Conservation (phyloP, 2,329 filamentous ascomycete genomes). For the Neofusicoccum cordaticola region DNA sequence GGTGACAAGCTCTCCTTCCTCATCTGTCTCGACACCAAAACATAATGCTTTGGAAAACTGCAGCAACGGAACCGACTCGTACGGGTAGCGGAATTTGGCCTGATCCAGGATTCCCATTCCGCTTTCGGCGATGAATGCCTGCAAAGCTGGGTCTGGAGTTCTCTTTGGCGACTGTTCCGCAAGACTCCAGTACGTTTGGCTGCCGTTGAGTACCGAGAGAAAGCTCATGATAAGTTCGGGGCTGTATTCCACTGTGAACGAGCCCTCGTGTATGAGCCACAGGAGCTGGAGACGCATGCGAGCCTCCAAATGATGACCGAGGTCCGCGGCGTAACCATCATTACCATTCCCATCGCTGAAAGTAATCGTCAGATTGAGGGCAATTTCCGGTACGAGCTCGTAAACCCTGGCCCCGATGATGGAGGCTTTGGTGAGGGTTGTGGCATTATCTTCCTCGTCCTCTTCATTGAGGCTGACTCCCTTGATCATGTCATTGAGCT, state of each 20-base stretch:
- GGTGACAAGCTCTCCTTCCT: slow-evolving; percentile 51
- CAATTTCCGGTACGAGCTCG: slow-evolving; percentile 7
- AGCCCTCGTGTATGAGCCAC: slow-evolving; percentile 66
- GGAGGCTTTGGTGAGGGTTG: slow-evolving; percentile 2
- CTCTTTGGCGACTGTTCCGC: slow-evolving; percentile 23
- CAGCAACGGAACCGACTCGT: slow-evolving; percentile 77
- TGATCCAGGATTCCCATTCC: slow-evolving; percentile 59
- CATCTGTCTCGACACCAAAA: slow-evolving; percentile 42
- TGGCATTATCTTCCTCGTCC: slow-evolving; percentile 3
- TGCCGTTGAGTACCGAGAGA: slow-evolving; percentile 60
- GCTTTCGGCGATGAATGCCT: slow-evolving; percentile 56
- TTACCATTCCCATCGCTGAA: not conserved
- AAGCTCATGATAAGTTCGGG: slow-evolving; percentile 67
- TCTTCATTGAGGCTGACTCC: slow-evolving; percentile 12
- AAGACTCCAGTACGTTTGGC: slow-evolving; percentile 39
- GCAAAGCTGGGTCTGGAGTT: slow-evolving; percentile 38
- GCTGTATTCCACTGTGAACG: slow-evolving; percentile 68
- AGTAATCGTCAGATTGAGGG: not conserved
- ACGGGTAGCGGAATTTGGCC: slow-evolving; percentile 76
- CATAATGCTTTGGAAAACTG: slow-evolving; percentile 66
- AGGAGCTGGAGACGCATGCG: slow-evolving; percentile 48
- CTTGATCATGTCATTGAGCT: slow-evolving; percentile 5
- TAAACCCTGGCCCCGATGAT: not conserved
- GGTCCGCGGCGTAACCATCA: not conserved
- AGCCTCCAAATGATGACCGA: not conserved